Evolutionary conservation across 2,329 filamentous ascomycete species (phyloP), one percentile per base, ranked within the genome.

Genomic region (Penicillium sp.): DNA sequence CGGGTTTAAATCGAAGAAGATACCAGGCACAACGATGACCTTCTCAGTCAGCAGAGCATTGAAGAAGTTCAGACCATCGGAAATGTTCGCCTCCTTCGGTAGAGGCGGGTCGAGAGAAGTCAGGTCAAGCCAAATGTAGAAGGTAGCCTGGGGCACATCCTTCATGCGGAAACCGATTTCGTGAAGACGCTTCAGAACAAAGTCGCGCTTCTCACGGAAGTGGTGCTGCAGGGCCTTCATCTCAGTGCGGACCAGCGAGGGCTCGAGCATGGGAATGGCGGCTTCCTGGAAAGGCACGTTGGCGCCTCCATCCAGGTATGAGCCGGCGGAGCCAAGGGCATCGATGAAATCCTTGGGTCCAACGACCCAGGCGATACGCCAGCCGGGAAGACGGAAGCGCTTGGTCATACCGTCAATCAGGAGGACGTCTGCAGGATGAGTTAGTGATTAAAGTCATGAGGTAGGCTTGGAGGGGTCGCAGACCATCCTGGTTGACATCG

Each of bases 1-100:
- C 4, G 93, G 93, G 77, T 97, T 97, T 59, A 97, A 76, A 67
- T 97, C 93, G 71, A 97, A 97, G 82, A 97, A 97, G 73, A 97
- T 97, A 54, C 93, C 93, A 0, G 93, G 93, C 4, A 97, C 93
- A 16, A 96, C 91, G 67, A 96, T 96, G 61, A 95, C 90, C 81
- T 95, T 95, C 79, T 96, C 91, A 67, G 89, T 85, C 42, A 97
- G 78, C 69, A 94, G 94, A 28, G 91, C 91, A 71, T 94, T 85
- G 84, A 97, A 96, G 82, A 97, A 97, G 78, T 95, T 96, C 66
- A 97, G 79, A 8, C 93, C 93, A 70, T 97, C 93, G 54, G 88
- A 87, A 71, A 97, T 95, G 56, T 85, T 83, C 0, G 93, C 70
- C 51, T 70, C 63, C 15, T 58, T 72, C 79, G 85, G 63, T 83